Conservation (phyloP, 2,329 filamentous ascomycete genomes). For the Claviceps cyperi region DNA sequence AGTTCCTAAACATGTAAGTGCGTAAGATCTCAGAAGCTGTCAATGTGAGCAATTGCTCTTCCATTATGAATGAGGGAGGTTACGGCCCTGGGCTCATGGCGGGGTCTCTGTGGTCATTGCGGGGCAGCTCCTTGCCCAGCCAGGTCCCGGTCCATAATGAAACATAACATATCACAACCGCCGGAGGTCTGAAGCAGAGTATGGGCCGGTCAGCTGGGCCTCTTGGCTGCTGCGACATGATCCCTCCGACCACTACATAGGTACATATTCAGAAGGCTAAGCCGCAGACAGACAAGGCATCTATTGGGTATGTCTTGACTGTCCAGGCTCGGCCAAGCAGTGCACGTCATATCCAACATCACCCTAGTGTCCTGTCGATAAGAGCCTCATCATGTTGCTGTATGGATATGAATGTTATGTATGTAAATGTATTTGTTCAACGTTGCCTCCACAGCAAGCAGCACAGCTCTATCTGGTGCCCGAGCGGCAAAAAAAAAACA, state of each 20-base stretch:
- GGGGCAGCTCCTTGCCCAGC: background rate
- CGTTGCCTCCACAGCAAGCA: background rate
- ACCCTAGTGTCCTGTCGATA: background rate
- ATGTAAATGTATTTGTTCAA: background rate
- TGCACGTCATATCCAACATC: background rate
- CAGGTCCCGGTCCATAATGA: no score
- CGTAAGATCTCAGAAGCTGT: background rate
- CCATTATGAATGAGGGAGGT: no score
- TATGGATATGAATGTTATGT: background rate
- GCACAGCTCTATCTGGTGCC: conserved; percentile 1
- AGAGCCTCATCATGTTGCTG: background rate
- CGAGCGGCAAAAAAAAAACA: background rate
- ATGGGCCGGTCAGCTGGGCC: no score
- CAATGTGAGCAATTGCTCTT: background rate
- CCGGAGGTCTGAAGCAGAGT: no score
- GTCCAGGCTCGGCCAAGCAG: background rate
- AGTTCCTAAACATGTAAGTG: no score
- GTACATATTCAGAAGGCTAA: no score
- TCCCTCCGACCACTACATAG: no score
- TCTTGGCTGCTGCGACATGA: no score
- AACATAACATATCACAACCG: no score
- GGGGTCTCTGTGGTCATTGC: background rate
- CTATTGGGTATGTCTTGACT: no score
- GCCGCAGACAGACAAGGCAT: no score
- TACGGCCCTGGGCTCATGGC: no score